These are phyloP conservation scores for Dissoconium aciculare DNA, from an alignment of 2,329 filamentous ascomycete species.

Conservation along the genomic window DNA sequence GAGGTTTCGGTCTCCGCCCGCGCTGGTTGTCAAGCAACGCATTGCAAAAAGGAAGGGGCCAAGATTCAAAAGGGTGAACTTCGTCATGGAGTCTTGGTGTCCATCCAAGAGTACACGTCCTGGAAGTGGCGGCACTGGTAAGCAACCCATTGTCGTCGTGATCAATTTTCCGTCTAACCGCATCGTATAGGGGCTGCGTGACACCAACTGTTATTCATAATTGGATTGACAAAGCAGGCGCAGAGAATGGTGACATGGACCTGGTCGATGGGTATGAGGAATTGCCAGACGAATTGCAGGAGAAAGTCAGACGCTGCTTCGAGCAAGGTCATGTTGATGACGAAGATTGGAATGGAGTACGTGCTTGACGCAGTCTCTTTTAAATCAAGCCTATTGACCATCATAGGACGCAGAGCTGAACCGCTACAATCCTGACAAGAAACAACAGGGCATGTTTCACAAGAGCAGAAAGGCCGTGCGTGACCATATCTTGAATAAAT, in stretches of 20 bases:
- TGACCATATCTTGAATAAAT: too few species aligned
- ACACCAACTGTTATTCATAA: slow-evolving; percentile 60
- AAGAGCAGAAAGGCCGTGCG: slow-evolving; percentile 20
- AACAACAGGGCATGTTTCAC: slow-evolving; percentile 21
- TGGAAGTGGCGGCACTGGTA: slow-evolving; percentile 85
- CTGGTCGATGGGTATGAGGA: slow-evolving; percentile 72
- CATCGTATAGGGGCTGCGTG: slow-evolving; percentile 64
- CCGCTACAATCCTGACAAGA: slow-evolving; percentile 41
- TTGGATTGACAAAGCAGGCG: slow-evolving; percentile 41
- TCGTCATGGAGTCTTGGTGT: slow-evolving; percentile 60
- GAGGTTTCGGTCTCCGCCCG: slow-evolving; percentile 57
- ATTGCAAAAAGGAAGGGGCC: slow-evolving; percentile 53
- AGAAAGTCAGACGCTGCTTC: slow-evolving; percentile 59
- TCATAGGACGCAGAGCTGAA: slow-evolving; percentile 60
- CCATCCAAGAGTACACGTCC: slow-evolving; percentile 42
- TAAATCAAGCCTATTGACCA: background rate
- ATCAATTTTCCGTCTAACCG: background rate
- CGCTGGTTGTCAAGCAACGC: slow-evolving; percentile 55
- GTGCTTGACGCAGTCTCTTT: slow-evolving; percentile 23
- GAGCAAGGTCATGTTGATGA: slow-evolving; percentile 66
- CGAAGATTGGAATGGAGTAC: slow-evolving; percentile 78
- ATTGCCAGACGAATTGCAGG: slow-evolving; percentile 50
- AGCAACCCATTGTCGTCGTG: slow-evolving; percentile 14
- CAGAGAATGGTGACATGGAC: slow-evolving; percentile 41
- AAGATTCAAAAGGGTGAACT: slow-evolving; percentile 72